Percentiles rank a stretch among this genome's conserved stretches.
phyloP scores from a whole-genome alignment of 2,329 filamentous ascomycete genomes.

The Graphiopsis chlorocephala region DNA sequence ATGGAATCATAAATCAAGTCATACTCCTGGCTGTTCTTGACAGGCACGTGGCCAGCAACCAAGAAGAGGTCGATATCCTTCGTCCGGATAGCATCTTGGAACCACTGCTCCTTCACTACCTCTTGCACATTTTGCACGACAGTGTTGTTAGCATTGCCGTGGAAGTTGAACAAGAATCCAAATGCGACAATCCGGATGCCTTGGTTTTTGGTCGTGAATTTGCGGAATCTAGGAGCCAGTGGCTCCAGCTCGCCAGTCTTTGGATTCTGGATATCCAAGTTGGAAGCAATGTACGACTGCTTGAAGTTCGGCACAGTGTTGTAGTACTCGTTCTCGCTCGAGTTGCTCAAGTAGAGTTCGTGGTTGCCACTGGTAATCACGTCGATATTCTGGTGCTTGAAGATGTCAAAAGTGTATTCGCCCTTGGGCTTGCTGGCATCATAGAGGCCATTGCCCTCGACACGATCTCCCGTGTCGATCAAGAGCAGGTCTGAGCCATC shows the following conservation, averaged over 20 bases:
- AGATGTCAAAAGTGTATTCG: slow-evolving; percentile 82
- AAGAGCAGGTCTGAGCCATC: slow-evolving; percentile 81
- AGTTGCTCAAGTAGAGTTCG: slow-evolving; percentile 81
- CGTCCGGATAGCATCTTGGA: slow-evolving; percentile 77
- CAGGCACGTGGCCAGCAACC: slow-evolving; percentile 79
- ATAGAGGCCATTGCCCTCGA: slow-evolving; percentile 93
- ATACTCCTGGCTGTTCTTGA: slow-evolving; percentile 73
- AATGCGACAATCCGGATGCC: slow-evolving; percentile 81
- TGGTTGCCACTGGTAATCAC: slow-evolving; percentile 88
- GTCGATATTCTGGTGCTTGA: slow-evolving; percentile 78
- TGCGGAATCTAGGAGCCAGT: slow-evolving; percentile 77
- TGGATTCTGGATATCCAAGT: slow-evolving; percentile 81
- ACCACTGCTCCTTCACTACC: slow-evolving; percentile 82
- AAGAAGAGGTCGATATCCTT: slow-evolving; percentile 80
- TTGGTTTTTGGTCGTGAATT: slow-evolving; percentile 88
- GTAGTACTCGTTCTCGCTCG: slow-evolving; percentile 73
- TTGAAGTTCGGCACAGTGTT: slow-evolving; percentile 80
- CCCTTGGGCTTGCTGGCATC: slow-evolving; percentile 87
- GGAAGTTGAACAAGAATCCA: slow-evolving; percentile 94
- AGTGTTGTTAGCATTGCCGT: slow-evolving; percentile 85
- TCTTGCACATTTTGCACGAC: slow-evolving; percentile 76
- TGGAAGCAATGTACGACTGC: slow-evolving; percentile 81
- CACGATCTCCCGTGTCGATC: slow-evolving; percentile 89
- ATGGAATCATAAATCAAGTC: slow-evolving; percentile 75
- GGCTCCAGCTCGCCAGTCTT: slow-evolving; percentile 68